A percentile compares a stretch with the other conserved stretches of the same genome.
phyloP scores from a whole-genome alignment of 73 alveolate genomes.

The Stentor coeruleus region DNA sequence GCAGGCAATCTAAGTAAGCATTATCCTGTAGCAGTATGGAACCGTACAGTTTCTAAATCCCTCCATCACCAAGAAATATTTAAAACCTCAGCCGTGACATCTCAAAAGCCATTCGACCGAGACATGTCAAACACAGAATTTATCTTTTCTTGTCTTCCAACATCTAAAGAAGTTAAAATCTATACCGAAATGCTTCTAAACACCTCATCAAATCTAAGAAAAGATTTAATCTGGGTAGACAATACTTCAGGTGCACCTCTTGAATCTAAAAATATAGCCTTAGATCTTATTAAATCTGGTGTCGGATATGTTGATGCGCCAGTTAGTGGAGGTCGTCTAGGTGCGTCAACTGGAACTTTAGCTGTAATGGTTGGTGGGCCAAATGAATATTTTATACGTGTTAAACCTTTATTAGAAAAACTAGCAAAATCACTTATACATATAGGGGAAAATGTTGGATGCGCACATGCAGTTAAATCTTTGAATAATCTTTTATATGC shows the following conservation, averaged over 20 bases:
- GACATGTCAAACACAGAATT: background rate
- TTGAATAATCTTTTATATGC: background rate
- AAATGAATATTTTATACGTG: background rate
- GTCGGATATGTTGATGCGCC: conserved; percentile 31
- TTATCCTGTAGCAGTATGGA: conserved; percentile 10
- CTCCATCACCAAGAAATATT: background rate
- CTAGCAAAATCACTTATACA: background rate
- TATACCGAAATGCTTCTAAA: background rate
- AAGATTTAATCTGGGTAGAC: conserved; percentile 11
- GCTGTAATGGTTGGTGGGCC: conserved; percentile 24
- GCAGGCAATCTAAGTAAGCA: background rate
- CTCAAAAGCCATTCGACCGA: background rate
- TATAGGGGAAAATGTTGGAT: conserved; percentile 28
- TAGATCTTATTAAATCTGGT: background rate
- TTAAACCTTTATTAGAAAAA: background rate
- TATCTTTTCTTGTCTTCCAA: background rate
- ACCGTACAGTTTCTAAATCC: background rate
- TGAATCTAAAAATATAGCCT: background rate
- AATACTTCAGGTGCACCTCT: background rate
- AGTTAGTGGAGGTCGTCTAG: conserved; percentile 26
- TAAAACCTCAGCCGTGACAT: background rate
- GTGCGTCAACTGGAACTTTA: conserved; percentile 17
- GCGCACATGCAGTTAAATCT: conserved; percentile 27
- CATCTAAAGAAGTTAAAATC: background rate
- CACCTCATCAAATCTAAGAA: background rate